Evolutionary conservation across 257 asterid genomes (phyloP), one percentile per base, ranked within the genome.

Genomic region (Buddleja alternifolia): DNA sequence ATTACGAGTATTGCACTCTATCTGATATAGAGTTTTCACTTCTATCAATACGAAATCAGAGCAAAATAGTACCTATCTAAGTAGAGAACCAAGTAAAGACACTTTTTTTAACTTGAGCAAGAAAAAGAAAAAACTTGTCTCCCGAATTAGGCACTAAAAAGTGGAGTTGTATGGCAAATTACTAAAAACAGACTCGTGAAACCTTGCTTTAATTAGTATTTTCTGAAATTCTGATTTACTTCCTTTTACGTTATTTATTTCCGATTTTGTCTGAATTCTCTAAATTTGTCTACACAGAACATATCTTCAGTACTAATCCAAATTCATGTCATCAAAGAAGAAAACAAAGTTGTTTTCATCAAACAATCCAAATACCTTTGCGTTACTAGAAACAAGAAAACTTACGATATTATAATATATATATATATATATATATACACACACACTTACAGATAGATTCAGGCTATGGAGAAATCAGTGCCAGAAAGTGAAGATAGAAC

Each of bases 191-290:
- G 34, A 29, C 34, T 29, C 5, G 34, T 29, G 5, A 29, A 29
- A 29, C 34, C 2, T 5, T 29, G 1, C 29, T 32, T 6, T 7
- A 8, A 60, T 32, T 41, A 3, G 16, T 14, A 23, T 62, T 54
- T 66, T 63, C 37, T 15, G 7, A 39, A 66, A 66, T 65, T 17
- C 57, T 8, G 57, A 67, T 67, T 42, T 0, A 0, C 60, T 74
- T 67, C 71, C 59, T 51, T 41, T 9, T 19, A 16, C 23, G 10
- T 10, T 20, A 53, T 10, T 45, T 5, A 4, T 46, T 72, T 44
- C 67, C 67, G 36, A 45, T 15, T 32, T 14, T 1, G 21, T 39
- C 34, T 20, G 15, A 15, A 7, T 20, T 73, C 20, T 16, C 72
- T n/a, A 19, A 45, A 42, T 48, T 51, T 21, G 47, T 47, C 44